Percentiles rank a stretch among this genome's conserved stretches.
Conservation (phyloP, 352 stramenopile genomes). For the Pythium rhizo-oryzae region DNA sequence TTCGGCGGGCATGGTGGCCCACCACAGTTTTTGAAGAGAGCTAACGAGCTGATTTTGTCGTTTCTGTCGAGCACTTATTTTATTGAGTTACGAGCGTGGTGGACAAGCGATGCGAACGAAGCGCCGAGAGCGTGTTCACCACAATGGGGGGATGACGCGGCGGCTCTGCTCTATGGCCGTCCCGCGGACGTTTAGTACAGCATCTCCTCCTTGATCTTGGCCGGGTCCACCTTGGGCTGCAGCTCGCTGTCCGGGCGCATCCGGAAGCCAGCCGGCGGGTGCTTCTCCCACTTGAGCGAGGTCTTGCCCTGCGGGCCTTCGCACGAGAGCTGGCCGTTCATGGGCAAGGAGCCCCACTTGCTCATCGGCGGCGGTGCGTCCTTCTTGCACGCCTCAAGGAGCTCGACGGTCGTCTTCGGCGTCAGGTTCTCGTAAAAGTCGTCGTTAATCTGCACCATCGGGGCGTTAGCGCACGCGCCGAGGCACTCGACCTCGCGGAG, state of each 20-base stretch:
- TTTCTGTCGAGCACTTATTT: constrained; percentile 25
- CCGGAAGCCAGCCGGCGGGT: constrained; percentile 83
- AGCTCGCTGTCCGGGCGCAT: constrained; percentile 92
- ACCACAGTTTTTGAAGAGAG: constrained; percentile 1
- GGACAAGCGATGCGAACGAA: constrained; percentile 8
- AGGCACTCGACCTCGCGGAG: constrained; percentile 99
- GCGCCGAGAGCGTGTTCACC: not conserved
- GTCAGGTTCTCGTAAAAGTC: constrained; percentile 99
- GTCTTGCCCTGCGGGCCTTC: constrained; percentile 98
- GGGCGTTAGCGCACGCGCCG: constrained; percentile 98
- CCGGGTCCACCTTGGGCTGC: constrained; percentile 94
- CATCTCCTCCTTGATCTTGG: constrained; percentile 91
- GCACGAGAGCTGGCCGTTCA: constrained; percentile 99
- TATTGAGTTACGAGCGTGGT: constrained; percentile 23
- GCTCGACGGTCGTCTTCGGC: constrained; percentile 95
- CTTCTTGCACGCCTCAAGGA: constrained; percentile 97
- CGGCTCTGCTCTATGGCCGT: constrained; percentile 6
- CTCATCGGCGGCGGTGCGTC: constrained; percentile 94
- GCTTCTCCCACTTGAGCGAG: constrained; percentile 87
- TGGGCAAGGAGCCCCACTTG: constrained; percentile 98
- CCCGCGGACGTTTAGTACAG: constrained; percentile 64
- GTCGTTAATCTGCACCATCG: constrained; percentile 99
- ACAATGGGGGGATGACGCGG: not conserved
- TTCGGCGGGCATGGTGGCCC: not conserved
- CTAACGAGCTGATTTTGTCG: not conserved